A percentile compares a stretch with the other conserved stretches of the same genome.
Conservation (phyloP, 2,329 filamentous ascomycete species). For the Monilinia polystroma region DNA sequence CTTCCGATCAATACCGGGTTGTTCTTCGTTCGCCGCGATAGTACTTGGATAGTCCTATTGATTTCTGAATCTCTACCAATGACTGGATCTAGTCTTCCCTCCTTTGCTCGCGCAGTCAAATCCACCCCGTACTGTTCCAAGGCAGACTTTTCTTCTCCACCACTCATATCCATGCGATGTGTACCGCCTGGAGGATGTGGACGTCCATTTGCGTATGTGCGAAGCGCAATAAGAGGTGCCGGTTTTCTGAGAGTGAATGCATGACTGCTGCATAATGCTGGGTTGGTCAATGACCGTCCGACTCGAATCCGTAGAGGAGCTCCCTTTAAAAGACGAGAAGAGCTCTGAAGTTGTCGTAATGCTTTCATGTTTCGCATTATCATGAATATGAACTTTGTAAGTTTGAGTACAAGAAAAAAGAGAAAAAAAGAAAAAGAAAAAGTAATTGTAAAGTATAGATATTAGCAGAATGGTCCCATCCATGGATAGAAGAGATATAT, state of each 20-base stretch:
- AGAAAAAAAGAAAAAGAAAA: background rate
- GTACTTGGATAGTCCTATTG: slow-evolving; percentile 87
- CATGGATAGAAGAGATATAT: background rate
- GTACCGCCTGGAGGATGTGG: slow-evolving; percentile 90
- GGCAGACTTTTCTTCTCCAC: slow-evolving; percentile 75
- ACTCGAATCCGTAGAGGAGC: slow-evolving; percentile 27
- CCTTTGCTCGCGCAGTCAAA: slow-evolving; percentile 77
- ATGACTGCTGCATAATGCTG: slow-evolving; percentile 23
- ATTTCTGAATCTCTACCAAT: slow-evolving; percentile 93
- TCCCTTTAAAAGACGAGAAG: slow-evolving; percentile 34
- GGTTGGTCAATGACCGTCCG: slow-evolving; percentile 20
- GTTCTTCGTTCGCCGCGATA: slow-evolving; percentile 92
- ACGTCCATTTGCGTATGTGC: slow-evolving; percentile 66
- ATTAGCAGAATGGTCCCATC: too few species aligned
- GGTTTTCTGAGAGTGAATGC: slow-evolving; percentile 34
- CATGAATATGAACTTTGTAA: background rate
- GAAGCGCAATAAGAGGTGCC: slow-evolving; percentile 45
- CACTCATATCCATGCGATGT: slow-evolving; percentile 87
- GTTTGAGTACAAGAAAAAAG: background rate
- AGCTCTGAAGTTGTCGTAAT: slow-evolving; percentile 33
- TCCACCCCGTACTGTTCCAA: slow-evolving; percentile 91
- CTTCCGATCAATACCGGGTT: slow-evolving; percentile 84
- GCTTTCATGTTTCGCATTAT: slow-evolving; percentile 31
- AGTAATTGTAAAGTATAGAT: background rate
- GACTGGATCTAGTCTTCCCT: slow-evolving; percentile 91